Conservation (phyloP, 2,329 filamentous ascomycete genomes). For the Stagonosporopsis vannaccii region DNA sequence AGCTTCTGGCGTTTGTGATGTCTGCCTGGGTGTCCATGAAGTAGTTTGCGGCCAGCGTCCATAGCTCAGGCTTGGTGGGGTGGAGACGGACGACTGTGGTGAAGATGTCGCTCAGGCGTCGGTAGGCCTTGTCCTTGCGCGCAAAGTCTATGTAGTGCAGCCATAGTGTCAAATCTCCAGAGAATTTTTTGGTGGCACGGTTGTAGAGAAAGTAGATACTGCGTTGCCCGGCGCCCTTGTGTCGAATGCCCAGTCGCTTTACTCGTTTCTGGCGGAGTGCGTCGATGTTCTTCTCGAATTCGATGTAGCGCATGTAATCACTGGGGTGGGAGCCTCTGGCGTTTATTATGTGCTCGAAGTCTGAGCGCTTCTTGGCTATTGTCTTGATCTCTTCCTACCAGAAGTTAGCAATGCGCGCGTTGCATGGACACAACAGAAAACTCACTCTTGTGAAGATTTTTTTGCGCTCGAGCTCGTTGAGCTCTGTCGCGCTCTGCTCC, state of each 20-base stretch:
- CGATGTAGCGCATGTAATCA: constrained; percentile 86
- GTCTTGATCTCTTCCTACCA: constrained; percentile 83
- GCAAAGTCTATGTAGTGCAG: constrained; percentile 88
- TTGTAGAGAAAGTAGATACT: constrained; percentile 91
- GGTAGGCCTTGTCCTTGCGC: constrained; percentile 68
- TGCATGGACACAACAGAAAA: neutral
- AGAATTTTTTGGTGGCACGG: constrained; percentile 82
- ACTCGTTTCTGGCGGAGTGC: constrained; percentile 81
- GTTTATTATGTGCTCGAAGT: constrained; percentile 91
- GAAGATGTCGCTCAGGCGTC: constrained; percentile 67
- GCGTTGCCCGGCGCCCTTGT: constrained; percentile 74
- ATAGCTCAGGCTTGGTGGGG: constrained; percentile 81
- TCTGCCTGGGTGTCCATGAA: constrained; percentile 81
- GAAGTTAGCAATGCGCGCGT: constrained; percentile 10
- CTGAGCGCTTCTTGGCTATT: constrained; percentile 88
- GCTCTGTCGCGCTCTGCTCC: constrained; percentile 88
- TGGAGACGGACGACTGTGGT: constrained; percentile 81
- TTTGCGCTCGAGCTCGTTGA: constrained; percentile 91
- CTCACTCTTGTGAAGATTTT: constrained; percentile 83
- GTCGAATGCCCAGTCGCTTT: constrained; percentile 78
- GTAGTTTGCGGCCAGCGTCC: constrained; percentile 82
- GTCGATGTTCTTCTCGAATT: constrained; percentile 73
- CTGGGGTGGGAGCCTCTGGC: constrained; percentile 73
- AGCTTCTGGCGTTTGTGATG: constrained; percentile 82
- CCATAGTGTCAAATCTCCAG: constrained; percentile 83